A percentile compares a stretch with the other conserved stretches of the same genome.
Evolutionary conservation across 495 filamentous ascomycete species (phyloP).

Genomic region (Annulohypoxylon stygium): DNA sequence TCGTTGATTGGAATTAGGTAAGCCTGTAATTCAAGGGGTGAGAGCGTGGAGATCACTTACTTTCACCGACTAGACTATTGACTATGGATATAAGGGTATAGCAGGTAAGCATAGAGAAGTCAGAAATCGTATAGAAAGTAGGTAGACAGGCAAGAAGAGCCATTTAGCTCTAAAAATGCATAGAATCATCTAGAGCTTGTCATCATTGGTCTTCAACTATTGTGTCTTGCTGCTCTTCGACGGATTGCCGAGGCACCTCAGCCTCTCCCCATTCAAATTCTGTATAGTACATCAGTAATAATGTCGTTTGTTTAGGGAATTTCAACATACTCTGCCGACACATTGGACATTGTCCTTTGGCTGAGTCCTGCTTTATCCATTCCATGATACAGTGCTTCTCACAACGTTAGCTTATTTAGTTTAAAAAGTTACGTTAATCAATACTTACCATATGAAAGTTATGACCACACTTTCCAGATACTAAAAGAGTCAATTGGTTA

Average conservation of each 20-base stretch:
- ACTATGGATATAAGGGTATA: background rate
- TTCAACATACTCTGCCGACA: slow-evolving; percentile 85
- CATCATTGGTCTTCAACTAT: slow-evolving; percentile 38
- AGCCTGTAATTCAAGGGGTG: background rate
- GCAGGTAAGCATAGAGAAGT: background rate
- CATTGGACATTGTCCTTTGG: slow-evolving; percentile 97
- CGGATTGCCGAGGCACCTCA: slow-evolving; percentile 30
- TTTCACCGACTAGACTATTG: slow-evolving; percentile 14
- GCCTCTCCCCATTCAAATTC: slow-evolving; percentile 75
- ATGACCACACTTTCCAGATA: slow-evolving; percentile 95
- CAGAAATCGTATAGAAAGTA: background rate
- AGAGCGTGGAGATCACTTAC: slow-evolving; percentile 13
- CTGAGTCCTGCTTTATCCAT: slow-evolving; percentile 95
- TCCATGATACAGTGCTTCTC: slow-evolving; percentile 91
- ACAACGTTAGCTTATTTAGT: slow-evolving; percentile 39
- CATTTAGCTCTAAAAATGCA: background rate
- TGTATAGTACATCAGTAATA: slow-evolving; percentile 53
- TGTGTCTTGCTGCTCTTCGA: slow-evolving; percentile 38
- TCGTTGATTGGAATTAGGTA: background rate
- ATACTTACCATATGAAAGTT: slow-evolving; percentile 91
- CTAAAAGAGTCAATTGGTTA: slow-evolving; percentile 61
- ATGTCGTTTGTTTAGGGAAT: background rate
- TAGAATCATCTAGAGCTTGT: background rate
- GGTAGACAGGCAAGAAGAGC: background rate
- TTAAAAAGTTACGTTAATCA: background rate